Base-by-base conservation (phyloP, 2,329 filamentous ascomycete genomes). In the Raffaelea ambrosiae region DNA sequence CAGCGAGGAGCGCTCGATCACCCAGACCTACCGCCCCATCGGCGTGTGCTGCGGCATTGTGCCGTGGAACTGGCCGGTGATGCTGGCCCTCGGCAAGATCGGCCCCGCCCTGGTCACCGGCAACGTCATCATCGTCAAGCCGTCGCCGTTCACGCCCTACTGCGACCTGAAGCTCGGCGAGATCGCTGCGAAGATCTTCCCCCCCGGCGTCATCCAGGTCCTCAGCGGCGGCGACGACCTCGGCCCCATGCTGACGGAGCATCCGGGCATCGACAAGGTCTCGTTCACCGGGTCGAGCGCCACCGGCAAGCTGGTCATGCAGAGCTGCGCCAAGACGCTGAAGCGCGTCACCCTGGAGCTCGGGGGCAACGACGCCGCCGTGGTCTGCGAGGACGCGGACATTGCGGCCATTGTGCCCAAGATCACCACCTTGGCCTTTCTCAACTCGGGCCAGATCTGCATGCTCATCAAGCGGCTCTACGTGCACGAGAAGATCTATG, bases 321-420 rank as follows among this genome's bases (percentile, higher is more conserved):
- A 70, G 47, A 71, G 68, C n/a, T 72, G 70, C 44, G 66, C 73
- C 20, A 70, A 72, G 58, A 79, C 76, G 0, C 62, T 84, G 29
- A 83, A 82, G 68, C 67, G 77, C 38, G 70, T 79, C 20, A 80
- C 75, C 1, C 69, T 83, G 19, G 80, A 83, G 60, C 69, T 82
- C 31, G 71, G 54, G 5, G 54, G 54, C 13, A 56, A 56, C 19
- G 53, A 55, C 33, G 63, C 70, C 0, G 63, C 63, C 1, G 70
- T 73, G 36, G 55, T 73, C 44, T 71, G 63, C 45, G 58, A 63
- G 0, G 68, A 72, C 51, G 66, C 71, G 3, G 65, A 72, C 43
- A 57, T 73, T 11, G 62, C 63, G 19, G 59, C 59, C 3, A 54
- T 66, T 5, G 61, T 66, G 9, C 10, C 10, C 10, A 11, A 22